phyloP scores from a whole-genome alignment of 768 basidiomycete species.

The Russula olivacea region DNA sequence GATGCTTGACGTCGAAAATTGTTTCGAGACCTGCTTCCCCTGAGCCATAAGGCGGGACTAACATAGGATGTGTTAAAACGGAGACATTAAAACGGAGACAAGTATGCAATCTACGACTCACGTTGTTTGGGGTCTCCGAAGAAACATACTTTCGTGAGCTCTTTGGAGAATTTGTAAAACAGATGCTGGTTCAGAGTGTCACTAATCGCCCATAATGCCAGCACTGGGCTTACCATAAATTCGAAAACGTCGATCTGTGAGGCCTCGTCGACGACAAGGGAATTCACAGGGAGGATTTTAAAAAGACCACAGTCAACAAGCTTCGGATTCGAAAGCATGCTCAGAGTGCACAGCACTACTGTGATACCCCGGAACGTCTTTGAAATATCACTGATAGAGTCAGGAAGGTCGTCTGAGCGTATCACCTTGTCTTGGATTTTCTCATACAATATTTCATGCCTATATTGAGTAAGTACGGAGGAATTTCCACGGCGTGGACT shows the following conservation, averaged over 20 bases:
- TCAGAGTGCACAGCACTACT: slow-evolving; percentile 44
- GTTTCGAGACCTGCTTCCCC: slow-evolving; percentile 39
- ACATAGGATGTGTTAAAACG: neutral
- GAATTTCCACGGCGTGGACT: neutral
- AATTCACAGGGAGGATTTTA: slow-evolving; percentile 37
- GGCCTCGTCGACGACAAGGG: slow-evolving; percentile 54
- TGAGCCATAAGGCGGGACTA: slow-evolving; percentile 50
- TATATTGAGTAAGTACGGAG: slow-evolving; percentile 22
- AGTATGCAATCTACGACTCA: slow-evolving; percentile 27
- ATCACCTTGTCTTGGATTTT: slow-evolving; percentile 36
- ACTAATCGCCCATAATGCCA: neutral
- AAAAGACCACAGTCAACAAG: slow-evolving; percentile 35
- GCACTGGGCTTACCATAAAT: slow-evolving; percentile 37
- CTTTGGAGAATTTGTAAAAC: slow-evolving; percentile 37
- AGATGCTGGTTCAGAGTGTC: slow-evolving; percentile 34
- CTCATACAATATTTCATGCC: slow-evolving; percentile 48
- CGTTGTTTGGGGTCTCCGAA: slow-evolving; percentile 53
- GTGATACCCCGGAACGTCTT: slow-evolving; percentile 30
- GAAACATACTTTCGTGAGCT: slow-evolving; percentile 43
- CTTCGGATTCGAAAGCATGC: slow-evolving; percentile 45
- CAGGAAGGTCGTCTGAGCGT: slow-evolving; percentile 37
- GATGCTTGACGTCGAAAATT: slow-evolving; percentile 43
- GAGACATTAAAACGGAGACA: too few species aligned
- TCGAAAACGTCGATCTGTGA: slow-evolving; percentile 46
- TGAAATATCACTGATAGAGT: slow-evolving; percentile 26